Percentiles rank a stretch among this genome's conserved stretches.
Conservation (phyloP, 2,329 filamentous ascomycete genomes). For the Venturiaceae sp. region DNA sequence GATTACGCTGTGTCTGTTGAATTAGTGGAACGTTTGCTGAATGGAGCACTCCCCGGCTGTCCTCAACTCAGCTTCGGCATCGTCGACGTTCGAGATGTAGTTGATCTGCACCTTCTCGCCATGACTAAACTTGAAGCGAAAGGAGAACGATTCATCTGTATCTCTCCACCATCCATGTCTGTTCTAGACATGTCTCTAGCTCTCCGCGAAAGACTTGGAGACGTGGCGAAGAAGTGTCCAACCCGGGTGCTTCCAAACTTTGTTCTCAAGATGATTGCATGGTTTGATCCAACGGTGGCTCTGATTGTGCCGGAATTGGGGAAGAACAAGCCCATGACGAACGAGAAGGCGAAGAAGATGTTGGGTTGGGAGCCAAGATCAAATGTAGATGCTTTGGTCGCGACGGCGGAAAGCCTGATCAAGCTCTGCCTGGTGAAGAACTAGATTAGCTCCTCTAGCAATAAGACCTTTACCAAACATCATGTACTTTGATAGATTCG, state of each 20-base stretch:
- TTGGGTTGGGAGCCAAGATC: constrained; percentile 15
- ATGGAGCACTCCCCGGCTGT: constrained; percentile 40
- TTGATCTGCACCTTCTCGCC: constrained; percentile 52
- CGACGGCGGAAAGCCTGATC: constrained; percentile 13
- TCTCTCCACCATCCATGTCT: constrained; percentile 24
- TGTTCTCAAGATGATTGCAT: no score
- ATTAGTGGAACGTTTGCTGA: constrained; percentile 51
- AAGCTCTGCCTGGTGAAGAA: constrained; percentile 11
- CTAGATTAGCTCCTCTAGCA: no score
- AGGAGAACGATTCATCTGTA: constrained; percentile 52
- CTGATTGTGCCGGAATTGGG: no score
- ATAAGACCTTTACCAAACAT: no score
- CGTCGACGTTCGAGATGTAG: constrained; percentile 46
- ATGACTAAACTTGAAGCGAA: constrained; percentile 45
- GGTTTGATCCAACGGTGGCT: no score
- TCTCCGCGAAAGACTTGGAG: constrained; percentile 13
- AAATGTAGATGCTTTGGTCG: constrained; percentile 14
- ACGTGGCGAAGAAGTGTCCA: constrained; percentile 10
- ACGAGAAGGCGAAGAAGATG: constrained; percentile 16
- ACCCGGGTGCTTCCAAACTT: constrained; percentile 15
- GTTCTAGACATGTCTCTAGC: constrained; percentile 15
- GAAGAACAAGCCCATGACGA: constrained; percentile 11
- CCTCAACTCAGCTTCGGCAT: constrained; percentile 28
- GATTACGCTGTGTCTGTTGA: constrained; percentile 64
- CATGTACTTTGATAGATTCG: no score